Percentiles rank a stretch among this genome's conserved stretches.
Conservation (phyloP, 331 rosid species). For the Quercus tomentella region DNA sequence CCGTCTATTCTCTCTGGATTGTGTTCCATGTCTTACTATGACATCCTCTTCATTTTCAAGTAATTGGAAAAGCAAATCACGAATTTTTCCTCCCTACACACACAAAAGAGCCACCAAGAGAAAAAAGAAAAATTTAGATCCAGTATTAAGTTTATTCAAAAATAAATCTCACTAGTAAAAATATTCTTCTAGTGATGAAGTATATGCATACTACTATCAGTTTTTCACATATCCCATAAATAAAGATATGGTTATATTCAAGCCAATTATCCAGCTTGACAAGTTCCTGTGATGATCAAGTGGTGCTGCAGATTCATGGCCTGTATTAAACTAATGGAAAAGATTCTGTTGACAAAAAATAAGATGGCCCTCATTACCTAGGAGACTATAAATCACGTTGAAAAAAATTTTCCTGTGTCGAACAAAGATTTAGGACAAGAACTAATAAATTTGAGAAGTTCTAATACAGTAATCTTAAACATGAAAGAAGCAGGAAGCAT, state of each 20-base stretch:
- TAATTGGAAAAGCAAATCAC: constrained; percentile 67
- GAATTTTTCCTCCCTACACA: constrained; percentile 81
- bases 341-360: neutral
- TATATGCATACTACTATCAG: neutral
- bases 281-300: neutral
- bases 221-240: neutral
- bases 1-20: constrained; percentile 81
- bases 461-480: no score
- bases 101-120: neutral
- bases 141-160: neutral
- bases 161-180: neutral
- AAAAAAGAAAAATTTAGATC: neutral
- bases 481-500: no score
- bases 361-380: neutral
- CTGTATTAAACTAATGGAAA: neutral
- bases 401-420: neutral
- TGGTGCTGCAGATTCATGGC: neutral
- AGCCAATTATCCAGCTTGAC: neutral
- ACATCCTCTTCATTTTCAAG: constrained; percentile 72
- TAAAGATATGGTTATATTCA: neutral
- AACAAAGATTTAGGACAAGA: no score
- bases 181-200: neutral
- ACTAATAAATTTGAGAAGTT: no score
- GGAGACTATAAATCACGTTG: neutral
- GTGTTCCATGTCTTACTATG: constrained; percentile 79